Conservation (phyloP, 768 basidiomycete genomes). For the Suillus weaverae region DNA sequence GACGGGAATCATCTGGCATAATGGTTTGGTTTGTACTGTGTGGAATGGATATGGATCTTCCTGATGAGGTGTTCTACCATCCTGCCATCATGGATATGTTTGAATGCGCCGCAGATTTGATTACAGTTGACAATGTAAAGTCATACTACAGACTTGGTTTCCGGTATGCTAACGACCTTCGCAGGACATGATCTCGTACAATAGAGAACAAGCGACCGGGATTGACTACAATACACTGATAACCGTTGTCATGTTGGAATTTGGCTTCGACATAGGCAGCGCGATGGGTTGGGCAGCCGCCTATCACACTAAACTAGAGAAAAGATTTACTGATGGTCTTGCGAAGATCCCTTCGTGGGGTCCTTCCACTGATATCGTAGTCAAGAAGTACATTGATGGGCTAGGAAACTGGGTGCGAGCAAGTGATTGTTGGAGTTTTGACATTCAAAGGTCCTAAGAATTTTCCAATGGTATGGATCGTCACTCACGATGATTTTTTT, state of each 20-base stretch:
- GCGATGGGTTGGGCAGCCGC: conserved; percentile 30
- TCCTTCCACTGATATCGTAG: conserved; percentile 20
- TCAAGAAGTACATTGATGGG: conserved; percentile 24
- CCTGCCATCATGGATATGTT: too few species aligned
- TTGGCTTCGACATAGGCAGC: conserved; percentile 22
- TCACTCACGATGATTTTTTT: too few species aligned
- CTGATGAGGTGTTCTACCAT: too few species aligned
- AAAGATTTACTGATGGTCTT: conserved; percentile 21
- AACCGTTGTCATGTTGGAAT: conserved; percentile 33
- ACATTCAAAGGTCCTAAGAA: conserved; percentile 17
- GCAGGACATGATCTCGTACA: conserved; percentile 39
- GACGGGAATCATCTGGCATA: too few species aligned
- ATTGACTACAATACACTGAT: conserved; percentile 33
- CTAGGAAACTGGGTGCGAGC: conserved; percentile 29
- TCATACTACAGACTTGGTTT: neutral
- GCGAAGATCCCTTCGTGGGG: conserved; percentile 29
- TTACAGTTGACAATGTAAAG: conserved; percentile 22
- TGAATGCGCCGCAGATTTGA: too few species aligned
- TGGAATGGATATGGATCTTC: too few species aligned
- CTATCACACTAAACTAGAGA: conserved; percentile 14
- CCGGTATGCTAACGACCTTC: too few species aligned
- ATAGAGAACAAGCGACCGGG: conserved; percentile 34
- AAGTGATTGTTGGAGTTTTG: conserved; percentile 32
- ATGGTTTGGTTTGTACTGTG: too few species aligned
- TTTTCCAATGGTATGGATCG: neutral